These are phyloP conservation scores for Trichosporon sp. DNA, from an alignment of 1,284 basidiomycete genomes.

Conservation along the genomic window DNA sequence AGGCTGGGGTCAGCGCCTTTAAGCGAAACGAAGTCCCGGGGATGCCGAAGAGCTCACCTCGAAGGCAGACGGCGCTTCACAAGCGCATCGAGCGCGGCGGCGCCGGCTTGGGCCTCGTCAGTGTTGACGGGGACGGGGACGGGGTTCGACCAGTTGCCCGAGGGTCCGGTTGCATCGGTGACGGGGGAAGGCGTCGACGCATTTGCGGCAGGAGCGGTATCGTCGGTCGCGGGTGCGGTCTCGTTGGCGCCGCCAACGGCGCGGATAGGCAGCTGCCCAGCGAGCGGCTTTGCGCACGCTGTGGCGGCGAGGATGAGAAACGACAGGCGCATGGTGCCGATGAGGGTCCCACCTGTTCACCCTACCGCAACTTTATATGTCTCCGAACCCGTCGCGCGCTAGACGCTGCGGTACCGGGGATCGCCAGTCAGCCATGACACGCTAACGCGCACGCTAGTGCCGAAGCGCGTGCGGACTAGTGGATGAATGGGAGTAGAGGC, in stretches of 20 bases:
- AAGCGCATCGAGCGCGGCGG: slow-evolving; percentile 8
- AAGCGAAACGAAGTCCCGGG: background rate
- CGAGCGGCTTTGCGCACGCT: background rate
- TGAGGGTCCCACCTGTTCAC: background rate
- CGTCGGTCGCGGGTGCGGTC: background rate
- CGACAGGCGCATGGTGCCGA: background rate
- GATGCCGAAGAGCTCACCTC: background rate
- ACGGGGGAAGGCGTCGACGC: background rate
- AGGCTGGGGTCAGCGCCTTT: background rate
- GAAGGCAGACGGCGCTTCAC: slow-evolving; percentile 6
- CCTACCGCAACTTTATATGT: background rate
- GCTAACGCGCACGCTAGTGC: too few species aligned
- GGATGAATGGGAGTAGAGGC: background rate
- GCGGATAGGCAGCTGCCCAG: background rate
- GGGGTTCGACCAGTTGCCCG: background rate
- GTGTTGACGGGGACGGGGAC: background rate
- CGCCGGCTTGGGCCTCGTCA: background rate
- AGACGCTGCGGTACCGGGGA: slow-evolving; percentile 39
- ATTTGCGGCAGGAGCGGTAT: background rate
- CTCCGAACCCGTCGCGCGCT: background rate
- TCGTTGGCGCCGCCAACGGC: background rate
- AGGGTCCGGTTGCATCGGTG: background rate
- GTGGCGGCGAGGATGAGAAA: background rate
- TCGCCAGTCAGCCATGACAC: too few species aligned
- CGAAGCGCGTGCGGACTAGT: too few species aligned